Evolutionary conservation across 164 flowering plant species (phyloP).

Genomic region (Macadamia tetraphylla): DNA sequence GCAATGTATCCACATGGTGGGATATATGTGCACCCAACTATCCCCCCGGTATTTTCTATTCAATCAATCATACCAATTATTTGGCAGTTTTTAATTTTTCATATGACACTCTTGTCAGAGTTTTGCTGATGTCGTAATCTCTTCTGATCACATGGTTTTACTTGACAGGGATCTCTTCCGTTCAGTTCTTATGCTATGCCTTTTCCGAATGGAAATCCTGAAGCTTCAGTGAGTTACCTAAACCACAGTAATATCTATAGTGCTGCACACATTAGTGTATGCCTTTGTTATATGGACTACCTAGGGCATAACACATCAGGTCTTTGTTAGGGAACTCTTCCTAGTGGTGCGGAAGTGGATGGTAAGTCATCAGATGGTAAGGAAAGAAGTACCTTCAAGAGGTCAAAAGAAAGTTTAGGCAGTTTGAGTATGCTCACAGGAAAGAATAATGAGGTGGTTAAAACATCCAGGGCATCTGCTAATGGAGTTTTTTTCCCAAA

Average conservation of each 20-base stretch:
- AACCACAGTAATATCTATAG: background rate
- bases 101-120: background rate
- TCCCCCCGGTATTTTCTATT: too few relatives aligned
- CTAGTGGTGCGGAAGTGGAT: conserved; percentile 57
- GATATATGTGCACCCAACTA: too few relatives aligned
- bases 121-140: background rate
- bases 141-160: background rate
- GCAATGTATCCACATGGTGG: too few relatives aligned
- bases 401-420: conserved; percentile 77
- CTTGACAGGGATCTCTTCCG: too few relatives aligned
- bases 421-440: conserved; percentile 65
- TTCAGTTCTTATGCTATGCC: background rate
- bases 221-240: conserved; percentile 30
- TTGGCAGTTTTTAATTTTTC: background rate
- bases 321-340: conserved; percentile 46
- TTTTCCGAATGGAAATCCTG: too few relatives aligned
- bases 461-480: conserved; percentile 55
- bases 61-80: background rate
- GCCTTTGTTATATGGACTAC: background rate
- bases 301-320: conserved; percentile 2
- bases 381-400: conserved; percentile 82
- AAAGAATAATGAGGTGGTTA: conserved; percentile 45
- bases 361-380: conserved; percentile 74
- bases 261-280: background rate
- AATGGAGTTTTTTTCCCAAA: conserved; percentile 79